A percentile compares a stretch with the other conserved stretches of the same genome.
phyloP scores from a whole-genome alignment of 2,329 filamentous ascomycete genomes.

The Paracoccidioides lutzii region DNA sequence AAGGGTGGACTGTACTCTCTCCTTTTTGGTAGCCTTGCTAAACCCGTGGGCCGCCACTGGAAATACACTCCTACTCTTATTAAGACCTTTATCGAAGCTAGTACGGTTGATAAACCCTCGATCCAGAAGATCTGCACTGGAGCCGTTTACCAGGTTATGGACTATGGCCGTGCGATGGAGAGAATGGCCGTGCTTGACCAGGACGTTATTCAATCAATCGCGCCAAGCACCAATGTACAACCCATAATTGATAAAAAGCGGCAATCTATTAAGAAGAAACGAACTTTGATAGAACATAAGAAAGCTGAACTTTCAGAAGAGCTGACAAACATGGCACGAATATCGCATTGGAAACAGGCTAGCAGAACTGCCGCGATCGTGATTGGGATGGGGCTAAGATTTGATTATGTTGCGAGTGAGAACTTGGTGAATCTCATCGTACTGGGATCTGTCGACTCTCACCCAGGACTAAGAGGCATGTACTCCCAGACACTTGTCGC shows the following conservation, averaged over 20 bases:
- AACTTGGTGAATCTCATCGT: constrained; percentile 74
- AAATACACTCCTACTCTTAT: constrained; percentile 85
- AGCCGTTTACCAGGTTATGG: constrained; percentile 73
- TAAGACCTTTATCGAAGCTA: constrained; percentile 77
- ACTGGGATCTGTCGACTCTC: constrained; percentile 73
- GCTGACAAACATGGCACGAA: constrained; percentile 61
- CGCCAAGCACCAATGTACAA: constrained; percentile 52
- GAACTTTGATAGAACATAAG: constrained; percentile 65
- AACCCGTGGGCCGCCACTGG: constrained; percentile 85
- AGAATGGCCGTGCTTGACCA: constrained; percentile 72
- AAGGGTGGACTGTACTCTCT: constrained; percentile 90
- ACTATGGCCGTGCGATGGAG: constrained; percentile 82
- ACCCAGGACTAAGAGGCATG: constrained; percentile 69
- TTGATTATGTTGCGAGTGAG: constrained; percentile 70
- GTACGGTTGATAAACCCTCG: constrained; percentile 81
- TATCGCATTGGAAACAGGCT: constrained; percentile 93
- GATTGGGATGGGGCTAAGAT: constrained; percentile 79
- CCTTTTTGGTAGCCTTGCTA: constrained; percentile 74
- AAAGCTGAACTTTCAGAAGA: constrained; percentile 72
- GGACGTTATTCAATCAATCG: constrained; percentile 56
- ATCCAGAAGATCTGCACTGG: constrained; percentile 79
- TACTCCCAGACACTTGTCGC: constrained; percentile 70
- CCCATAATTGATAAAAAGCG: constrained; percentile 52
- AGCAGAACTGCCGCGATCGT: constrained; percentile 81
- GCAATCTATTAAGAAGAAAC: constrained; percentile 60